Base-by-base conservation (phyloP, 306 rosid species). In the Trichosanthes truncata region DNA sequence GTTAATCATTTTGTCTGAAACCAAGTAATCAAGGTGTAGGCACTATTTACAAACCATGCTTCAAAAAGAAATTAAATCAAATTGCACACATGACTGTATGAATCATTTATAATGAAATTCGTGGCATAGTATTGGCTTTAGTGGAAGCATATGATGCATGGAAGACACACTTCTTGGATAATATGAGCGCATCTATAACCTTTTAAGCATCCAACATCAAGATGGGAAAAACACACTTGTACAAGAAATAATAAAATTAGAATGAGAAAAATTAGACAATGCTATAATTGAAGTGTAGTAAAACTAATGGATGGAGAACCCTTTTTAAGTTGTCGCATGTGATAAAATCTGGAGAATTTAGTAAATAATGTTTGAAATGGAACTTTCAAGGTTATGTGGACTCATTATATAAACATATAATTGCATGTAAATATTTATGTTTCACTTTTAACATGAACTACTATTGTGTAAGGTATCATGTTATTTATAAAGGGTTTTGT, bases 271-370 rank as follows among this genome's bases (percentile, higher is more conserved):
- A 3, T 45, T 25, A 46, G 15, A 21, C 77, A 3, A 13, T 17
- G 52, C 21, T 14, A 13, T 71, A 14, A 25, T 13, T 29, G n/a
- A 46, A 46, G 10, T 12, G 41, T 46, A 72, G 77, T 46, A 72
- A 45, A 45, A 72, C 23, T 72, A 72, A 67, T 38, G 74, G 31
- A 69, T 69, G 76, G 14, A 69, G 76, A 21, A 69, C 52, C 49
- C 10, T 69, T 41, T 41, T 41, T 41, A 25, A 4, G 4, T 9
- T 43, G 76, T 20, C 8, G 33, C 53, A 41, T 8, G 11, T n/a
- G 52, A 69, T n/a, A n/a, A 15, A 48, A 26, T 8, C 6, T 71
- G 7, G 51, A 45, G 29, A 52, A 25, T 48, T 45, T 60, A 48
- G 23, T 26, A 73, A 69, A 69, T 41, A 38, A 41, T 41, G 53